phyloP scores from a whole-genome alignment of 2,329 filamentous ascomycete genomes.

The Cladosporium sp. region DNA sequence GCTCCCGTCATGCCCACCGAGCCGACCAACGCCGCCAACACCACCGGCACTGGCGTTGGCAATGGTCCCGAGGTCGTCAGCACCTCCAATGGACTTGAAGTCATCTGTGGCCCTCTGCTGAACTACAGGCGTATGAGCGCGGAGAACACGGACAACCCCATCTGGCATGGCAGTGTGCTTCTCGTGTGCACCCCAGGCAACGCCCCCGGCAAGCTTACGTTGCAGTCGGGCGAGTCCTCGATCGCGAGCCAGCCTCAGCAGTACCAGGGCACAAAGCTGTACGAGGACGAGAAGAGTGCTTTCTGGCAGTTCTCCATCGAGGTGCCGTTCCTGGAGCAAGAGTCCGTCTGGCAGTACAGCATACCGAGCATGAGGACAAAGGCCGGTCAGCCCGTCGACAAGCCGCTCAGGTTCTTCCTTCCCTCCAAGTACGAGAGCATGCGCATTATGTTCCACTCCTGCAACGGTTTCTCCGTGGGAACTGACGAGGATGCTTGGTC shows the following conservation, averaged over 20 bases:
- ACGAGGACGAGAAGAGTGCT: conserved; percentile 51
- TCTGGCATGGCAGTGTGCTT: conserved; percentile 81
- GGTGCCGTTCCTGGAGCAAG: conserved; percentile 63
- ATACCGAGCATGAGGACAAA: conserved; percentile 55
- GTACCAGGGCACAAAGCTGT: conserved; percentile 48
- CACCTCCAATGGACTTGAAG: conserved; percentile 42
- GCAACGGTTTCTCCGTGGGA: conserved; percentile 62
- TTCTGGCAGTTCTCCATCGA: conserved; percentile 55
- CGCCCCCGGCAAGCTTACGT: conserved; percentile 53
- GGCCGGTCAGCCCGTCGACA: conserved; percentile 19
- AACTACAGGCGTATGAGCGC: conserved; percentile 72
- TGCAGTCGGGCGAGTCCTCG: conserved; percentile 38
- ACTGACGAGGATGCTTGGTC: conserved; percentile 58
- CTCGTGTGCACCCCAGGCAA: conserved; percentile 71
- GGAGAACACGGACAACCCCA: conserved; percentile 36
- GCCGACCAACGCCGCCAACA: conserved; percentile 1
- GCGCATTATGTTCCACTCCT: conserved; percentile 65
- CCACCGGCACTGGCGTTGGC: conserved; percentile 32
- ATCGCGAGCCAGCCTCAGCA: conserved; percentile 22
- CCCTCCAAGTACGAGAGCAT: conserved; percentile 57
- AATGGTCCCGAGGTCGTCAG: conserved; percentile 38
- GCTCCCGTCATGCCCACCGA: background rate
- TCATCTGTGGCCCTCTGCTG: conserved; percentile 66
- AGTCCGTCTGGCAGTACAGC: conserved; percentile 73
- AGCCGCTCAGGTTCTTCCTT: conserved; percentile 48